Base-by-base conservation (phyloP, 805 yeast genomes). In the Yamadazyma laniorum region DNA sequence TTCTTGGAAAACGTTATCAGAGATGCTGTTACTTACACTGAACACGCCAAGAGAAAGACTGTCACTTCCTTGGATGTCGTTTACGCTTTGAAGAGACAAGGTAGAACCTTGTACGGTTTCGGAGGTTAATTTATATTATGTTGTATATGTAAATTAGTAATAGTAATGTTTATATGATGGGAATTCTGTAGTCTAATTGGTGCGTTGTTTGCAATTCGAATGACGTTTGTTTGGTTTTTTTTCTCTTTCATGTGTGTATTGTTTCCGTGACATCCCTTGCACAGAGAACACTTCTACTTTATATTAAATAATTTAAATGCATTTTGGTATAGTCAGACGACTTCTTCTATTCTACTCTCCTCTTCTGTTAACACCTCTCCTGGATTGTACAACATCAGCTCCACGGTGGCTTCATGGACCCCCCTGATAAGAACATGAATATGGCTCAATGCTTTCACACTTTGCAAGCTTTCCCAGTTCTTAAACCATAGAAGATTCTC, bases 31-130 rank as follows among this genome's bases (percentile, higher is more conserved):
- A 89, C 97, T 61, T 91, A 91, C 80, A 93, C 99, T 55, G 98
- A 93, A 77, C 98, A 91, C 84, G 99, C 98, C 62, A 93, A 93
- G 93, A 89, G 99, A 84, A 91, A 91, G 89, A 93, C 99, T 53
- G 98, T 91, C 61, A 91, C 99, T 57, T 90, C 99, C 48, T 81
- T 91, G 65, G 99, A 91, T 69, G 98, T 91, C 58, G 98, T 91
- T 62, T 91, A 91, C 73, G 98, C 98, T 62, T 85, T 91, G 76
- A 91, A 91, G 93, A 89, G 98, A 84, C 97, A 93, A 80, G 99
- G 99, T 67, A 86, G 98, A 79, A 93, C 98, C 76, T 83, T 93
- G 72, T 91, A 91, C 71, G 98, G 98, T 90, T 93, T 91, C 85
- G 98, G 98, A 79, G 96, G 96, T 83, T 91, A 83, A 80, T 26